Evolutionary conservation across 805 yeast species (phyloP).

Genomic region (Candida pini): DNA sequence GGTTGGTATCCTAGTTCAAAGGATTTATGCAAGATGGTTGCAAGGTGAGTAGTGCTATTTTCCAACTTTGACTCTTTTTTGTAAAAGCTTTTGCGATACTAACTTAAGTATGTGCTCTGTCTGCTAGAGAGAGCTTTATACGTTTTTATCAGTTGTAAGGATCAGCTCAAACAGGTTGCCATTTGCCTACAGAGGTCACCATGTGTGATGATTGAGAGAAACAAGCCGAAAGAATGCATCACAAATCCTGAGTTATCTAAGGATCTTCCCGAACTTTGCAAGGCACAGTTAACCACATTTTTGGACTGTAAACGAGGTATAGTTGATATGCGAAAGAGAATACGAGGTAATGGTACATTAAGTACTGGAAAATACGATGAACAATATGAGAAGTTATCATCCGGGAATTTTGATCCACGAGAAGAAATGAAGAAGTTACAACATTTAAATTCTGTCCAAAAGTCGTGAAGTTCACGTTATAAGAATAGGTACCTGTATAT

Average conservation of each 20-base stretch:
- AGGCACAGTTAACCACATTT: slow-evolving; percentile 77
- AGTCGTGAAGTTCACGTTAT: slow-evolving; percentile 9
- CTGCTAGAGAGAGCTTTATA: too few relatives aligned
- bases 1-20: too few relatives aligned
- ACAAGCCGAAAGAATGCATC: slow-evolving; percentile 85
- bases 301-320: slow-evolving; percentile 88
- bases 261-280: slow-evolving; percentile 82
- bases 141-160: slow-evolving; percentile 63
- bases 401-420: slow-evolving; percentile 76
- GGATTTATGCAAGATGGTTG: too few relatives aligned
- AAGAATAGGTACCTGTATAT: background rate
- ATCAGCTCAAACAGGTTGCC: slow-evolving; percentile 92
- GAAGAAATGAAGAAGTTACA: slow-evolving; percentile 75
- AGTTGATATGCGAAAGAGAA: slow-evolving; percentile 86
- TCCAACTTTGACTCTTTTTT: background rate
- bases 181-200: slow-evolving; percentile 94
- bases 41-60: slow-evolving; percentile 3
- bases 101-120: too few relatives aligned
- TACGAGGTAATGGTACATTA: slow-evolving; percentile 88
- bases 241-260: slow-evolving; percentile 70
- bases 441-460: slow-evolving; percentile 48
- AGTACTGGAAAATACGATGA: slow-evolving; percentile 93
- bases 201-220: slow-evolving; percentile 84
- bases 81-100: too few relatives aligned
- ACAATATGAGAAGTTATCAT: slow-evolving; percentile 69